Conservation (phyloP, 179 eudicot genomes). For the Patellifolia procumbens region DNA sequence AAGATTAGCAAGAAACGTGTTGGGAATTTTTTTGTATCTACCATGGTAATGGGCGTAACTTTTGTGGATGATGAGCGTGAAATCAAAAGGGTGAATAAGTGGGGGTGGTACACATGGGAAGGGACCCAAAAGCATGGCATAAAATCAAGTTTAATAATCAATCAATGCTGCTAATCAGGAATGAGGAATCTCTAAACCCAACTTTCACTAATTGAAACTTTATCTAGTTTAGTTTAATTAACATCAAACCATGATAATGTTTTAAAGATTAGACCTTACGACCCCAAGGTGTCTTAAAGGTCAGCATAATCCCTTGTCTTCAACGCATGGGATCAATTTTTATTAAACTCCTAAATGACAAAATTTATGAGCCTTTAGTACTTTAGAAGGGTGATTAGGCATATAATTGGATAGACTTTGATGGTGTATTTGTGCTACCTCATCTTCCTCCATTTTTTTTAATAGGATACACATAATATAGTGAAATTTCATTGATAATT, state of each 20-base stretch:
- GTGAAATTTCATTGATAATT: too few species aligned
- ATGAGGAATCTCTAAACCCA: conserved; percentile 23
- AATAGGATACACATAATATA: too few species aligned
- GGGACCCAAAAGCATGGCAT: conserved; percentile 4
- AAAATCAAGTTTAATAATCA: not conserved
- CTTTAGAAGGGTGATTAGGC: too few species aligned
- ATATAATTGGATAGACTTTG: too few species aligned
- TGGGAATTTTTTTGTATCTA: not conserved
- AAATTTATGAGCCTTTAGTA: too few species aligned
- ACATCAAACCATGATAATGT: conserved; percentile 17
- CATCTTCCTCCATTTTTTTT: too few species aligned
- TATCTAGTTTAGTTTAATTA: conserved; percentile 22
- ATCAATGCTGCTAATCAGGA: not conserved
- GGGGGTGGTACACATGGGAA: conserved; percentile 9
- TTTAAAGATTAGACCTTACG: conserved; percentile 17
- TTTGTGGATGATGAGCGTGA: not conserved
- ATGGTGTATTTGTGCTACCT: too few species aligned
- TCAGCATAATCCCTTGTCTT: conserved; percentile 18
- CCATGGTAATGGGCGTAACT: not conserved
- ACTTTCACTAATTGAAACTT: conserved; percentile 30
- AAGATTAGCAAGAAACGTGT: not conserved
- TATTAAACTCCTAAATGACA: not conserved
- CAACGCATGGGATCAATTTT: conserved; percentile 9
- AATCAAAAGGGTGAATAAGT: not conserved
- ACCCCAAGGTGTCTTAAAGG: conserved; percentile 4